phyloP scores from a whole-genome alignment of 176 grass and related monocot genomes.

The Ananas comosus region DNA sequence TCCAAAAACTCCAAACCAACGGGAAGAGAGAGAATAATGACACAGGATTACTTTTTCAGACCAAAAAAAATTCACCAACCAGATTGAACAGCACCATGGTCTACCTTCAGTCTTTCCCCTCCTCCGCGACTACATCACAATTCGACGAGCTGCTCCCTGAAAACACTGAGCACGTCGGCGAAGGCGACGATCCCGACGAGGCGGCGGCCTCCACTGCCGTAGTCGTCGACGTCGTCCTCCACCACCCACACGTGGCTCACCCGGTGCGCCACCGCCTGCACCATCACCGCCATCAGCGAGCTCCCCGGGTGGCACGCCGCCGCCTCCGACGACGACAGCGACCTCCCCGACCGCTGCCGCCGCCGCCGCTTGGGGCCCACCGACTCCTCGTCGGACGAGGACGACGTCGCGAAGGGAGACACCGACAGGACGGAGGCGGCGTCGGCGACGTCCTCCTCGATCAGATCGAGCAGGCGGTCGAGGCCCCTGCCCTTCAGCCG shows the following conservation, averaged over 20 bases:
- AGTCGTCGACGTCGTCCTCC: slow-evolving; percentile 45
- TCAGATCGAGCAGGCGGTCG: slow-evolving; percentile 47
- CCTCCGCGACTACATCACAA: background rate
- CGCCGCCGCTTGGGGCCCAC: slow-evolving; percentile 17
- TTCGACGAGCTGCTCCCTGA: slow-evolving; percentile 45
- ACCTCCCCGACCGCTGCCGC: slow-evolving; percentile 36
- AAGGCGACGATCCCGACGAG: slow-evolving; percentile 64
- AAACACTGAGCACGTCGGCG: slow-evolving; percentile 52
- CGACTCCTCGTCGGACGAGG: slow-evolving; percentile 48
- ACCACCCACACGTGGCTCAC: slow-evolving; percentile 77
- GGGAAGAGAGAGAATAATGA: no score
- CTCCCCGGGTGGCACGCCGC: slow-evolving; percentile 58
- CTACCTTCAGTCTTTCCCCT: background rate
- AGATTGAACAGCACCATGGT: no score
- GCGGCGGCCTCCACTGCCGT: slow-evolving; percentile 31
- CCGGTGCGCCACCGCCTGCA: slow-evolving; percentile 56
- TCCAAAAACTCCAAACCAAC: no score
- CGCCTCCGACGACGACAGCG: slow-evolving; percentile 27
- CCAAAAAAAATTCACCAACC: no score
- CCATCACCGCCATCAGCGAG: slow-evolving; percentile 68
- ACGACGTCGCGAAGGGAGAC: slow-evolving; percentile 34
- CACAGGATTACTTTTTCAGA: no score
- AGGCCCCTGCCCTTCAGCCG: slow-evolving; percentile 50
- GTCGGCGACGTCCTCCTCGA: slow-evolving; percentile 35
- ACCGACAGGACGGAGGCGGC: slow-evolving; percentile 18